Base-by-base conservation (phyloP, 2,329 filamentous ascomycete species). In the Penicillium sp. region DNA sequence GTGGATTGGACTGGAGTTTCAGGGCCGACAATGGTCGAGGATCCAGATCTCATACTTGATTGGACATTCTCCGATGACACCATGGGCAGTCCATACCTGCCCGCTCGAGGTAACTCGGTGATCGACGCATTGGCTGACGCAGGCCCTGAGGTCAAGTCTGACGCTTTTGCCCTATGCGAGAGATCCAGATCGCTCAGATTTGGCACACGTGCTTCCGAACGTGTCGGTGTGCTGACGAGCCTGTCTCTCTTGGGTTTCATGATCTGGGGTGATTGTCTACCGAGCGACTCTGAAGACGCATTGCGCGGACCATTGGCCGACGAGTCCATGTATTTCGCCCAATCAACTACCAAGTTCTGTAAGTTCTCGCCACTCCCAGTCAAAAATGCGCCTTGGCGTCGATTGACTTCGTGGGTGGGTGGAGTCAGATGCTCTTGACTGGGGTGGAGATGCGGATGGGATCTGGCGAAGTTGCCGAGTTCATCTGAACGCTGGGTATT, bases 171-270 rank as follows among this genome's bases (percentile, higher is more conserved):
- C 36, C 57, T 57, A 29, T 63, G 58, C 2, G 68, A 62, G 38
- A 72, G 71, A 34, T 65, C 62, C 50, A 72, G 55, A 14, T 69
- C 67, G 22, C 52, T 59, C 16, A 71, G 55, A 36, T 70, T 64
- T 36, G 70, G 48, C 13, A 66, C 62, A 22, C 55, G 58, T 13
- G 45, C 38, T 41, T 66, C 66, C 2, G 57, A 45, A 27, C 49
- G 29, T n/a, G 60, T 54, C 24, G 32, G 41, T 31, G 58, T 54
- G 22, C 36, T 46, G 9, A 55, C 53, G 22, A 45, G 56, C 5
- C 57, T 61, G 44, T 65, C 56, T 54, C 53, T 67, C 53, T 68
- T 71, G 31, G 58, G 31, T 16, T 70, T 53, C 4, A 58, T 44
- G 18, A 72, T 53, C 11, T 63, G 58, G 2, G 56, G 32, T 10